A percentile compares a stretch with the other conserved stretches of the same genome.
These are phyloP conservation scores for Pseudozyma tsukubaensis DNA, from an alignment of 1,284 basidiomycete species.

Conservation along the genomic window DNA sequence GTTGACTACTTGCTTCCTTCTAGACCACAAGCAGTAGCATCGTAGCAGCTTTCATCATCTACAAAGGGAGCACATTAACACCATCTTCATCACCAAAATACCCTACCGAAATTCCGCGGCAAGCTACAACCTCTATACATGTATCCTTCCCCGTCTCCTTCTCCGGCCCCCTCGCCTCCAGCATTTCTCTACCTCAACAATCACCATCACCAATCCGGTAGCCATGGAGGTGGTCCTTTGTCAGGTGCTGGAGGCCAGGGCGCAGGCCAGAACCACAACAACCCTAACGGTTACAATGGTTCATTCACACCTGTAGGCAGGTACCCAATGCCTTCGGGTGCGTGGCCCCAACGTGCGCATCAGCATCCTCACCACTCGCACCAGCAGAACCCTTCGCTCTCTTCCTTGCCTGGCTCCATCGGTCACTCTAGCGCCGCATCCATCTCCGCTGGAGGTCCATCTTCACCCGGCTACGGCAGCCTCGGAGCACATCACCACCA, in stretches of 20 bases:
- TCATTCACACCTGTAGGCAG: constrained; percentile 49
- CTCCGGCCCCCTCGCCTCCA: constrained; percentile 63
- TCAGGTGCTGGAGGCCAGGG: constrained; percentile 36
- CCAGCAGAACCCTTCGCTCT: constrained; percentile 62
- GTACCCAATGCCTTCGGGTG: constrained; percentile 46
- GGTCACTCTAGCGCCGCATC: constrained; percentile 49
- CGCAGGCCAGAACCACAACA: constrained; percentile 26
- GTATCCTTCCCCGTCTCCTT: constrained; percentile 62
- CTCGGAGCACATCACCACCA: constrained; percentile 55
- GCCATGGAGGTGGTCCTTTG: constrained; percentile 48
- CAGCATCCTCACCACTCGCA: constrained; percentile 56
- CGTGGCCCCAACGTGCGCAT: constrained; percentile 41
- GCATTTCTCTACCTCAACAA: constrained; percentile 61
- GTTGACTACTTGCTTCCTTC: background rate
- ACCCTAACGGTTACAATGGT: constrained; percentile 37
- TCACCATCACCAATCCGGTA: constrained; percentile 50
- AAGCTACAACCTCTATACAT: constrained; percentile 45
- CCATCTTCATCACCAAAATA: background rate
- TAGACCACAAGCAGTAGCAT: background rate
- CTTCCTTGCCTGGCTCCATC: constrained; percentile 59
- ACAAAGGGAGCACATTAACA: background rate
- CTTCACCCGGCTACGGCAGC: constrained; percentile 55
- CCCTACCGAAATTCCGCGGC: constrained; percentile 14
- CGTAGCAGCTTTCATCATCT: background rate
- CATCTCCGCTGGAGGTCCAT: constrained; percentile 45